Conservation (phyloP, 805 yeast genomes). For the Sugiyamaella chiloensis region DNA sequence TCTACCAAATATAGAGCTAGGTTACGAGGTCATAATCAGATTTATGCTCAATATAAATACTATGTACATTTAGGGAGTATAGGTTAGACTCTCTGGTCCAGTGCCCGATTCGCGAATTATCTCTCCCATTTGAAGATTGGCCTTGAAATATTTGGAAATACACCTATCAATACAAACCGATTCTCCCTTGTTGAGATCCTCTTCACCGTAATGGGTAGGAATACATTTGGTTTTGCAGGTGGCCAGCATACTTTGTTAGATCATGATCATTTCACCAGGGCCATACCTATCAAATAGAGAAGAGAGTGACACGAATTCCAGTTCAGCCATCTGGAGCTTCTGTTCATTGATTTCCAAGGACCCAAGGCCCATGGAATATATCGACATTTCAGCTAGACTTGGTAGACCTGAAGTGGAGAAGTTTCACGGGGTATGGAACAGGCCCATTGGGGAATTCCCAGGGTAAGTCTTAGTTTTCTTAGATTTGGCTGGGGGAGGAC, state of each 20-base stretch:
- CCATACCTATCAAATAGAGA: constrained; percentile 30
- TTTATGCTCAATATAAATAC: too few relatives aligned
- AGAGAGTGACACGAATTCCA: constrained; percentile 33
- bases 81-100: constrained; percentile 16
- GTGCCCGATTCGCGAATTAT: constrained; percentile 23
- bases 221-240: constrained; percentile 76
- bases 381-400: constrained; percentile 37
- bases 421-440: too few relatives aligned
- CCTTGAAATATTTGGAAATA: constrained; percentile 74
- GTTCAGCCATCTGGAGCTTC: constrained; percentile 33
- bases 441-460: too few relatives aligned
- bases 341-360: constrained; percentile 32
- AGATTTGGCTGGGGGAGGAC: too few relatives aligned
- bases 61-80: not conserved
- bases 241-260: constrained; percentile 52
- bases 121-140: constrained; percentile 46
- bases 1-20: too few relatives aligned
- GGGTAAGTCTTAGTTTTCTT: too few relatives aligned
- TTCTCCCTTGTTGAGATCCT: constrained; percentile 83
- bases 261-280: too few relatives aligned
- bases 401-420: too few relatives aligned
- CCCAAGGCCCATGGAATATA: constrained; percentile 31
- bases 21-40: too few relatives aligned
- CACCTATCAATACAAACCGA: constrained; percentile 80
- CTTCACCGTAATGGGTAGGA: constrained; percentile 80